Evolutionary conservation across 208 protist species (phyloP), one percentile per base, ranked within the genome.

Genomic region (Dictyostelium gargantuum): DNA sequence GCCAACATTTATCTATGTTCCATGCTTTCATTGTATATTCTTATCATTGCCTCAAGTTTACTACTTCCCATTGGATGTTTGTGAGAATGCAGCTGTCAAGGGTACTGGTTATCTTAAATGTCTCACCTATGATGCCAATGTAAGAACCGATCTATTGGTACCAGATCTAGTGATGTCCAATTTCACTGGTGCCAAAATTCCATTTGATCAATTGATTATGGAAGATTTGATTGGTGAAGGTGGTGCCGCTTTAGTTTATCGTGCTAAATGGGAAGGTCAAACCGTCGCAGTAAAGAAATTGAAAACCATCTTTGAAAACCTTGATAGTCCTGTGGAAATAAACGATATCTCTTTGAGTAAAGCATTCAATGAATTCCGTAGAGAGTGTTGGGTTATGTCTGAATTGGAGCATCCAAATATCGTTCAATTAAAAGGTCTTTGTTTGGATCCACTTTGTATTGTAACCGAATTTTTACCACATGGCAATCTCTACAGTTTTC

Each of bases 321-420:
- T 40, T 2, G 74, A 80, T 56, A 1, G 29, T 58, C 74, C 74
- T 3, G 15, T 46, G 11, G 86, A 93, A 26, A 85, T 76, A 8
- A 75, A 93, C 19, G 80, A 84, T 35, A 84, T 84, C 6, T 75
- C 91, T 48, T 26, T 91, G 3, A 85, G 79, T 2, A 84, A 76
- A 70, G 79, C 76, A 13, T 93, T 93, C 54, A 91, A 82, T 26
- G 91, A 93, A 66, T 93, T 93, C 19, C 40, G 91, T 68, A 40
- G 91, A 50, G 91, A 93, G 74, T 84, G 84, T 29, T 91, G 72
- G 74, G 46, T 93, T 17, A 91, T 93, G 91, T 82, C 54, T 19
- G 42, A 48, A 29, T 32, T 93, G 10, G 81, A 84, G 26, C 91
- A 93, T 77, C 56, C 56, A 58, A 93, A 93, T 21, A 75, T 93